Evolutionary conservation across 257 asterid genomes (phyloP).

Genomic region (Misopates orontium): DNA sequence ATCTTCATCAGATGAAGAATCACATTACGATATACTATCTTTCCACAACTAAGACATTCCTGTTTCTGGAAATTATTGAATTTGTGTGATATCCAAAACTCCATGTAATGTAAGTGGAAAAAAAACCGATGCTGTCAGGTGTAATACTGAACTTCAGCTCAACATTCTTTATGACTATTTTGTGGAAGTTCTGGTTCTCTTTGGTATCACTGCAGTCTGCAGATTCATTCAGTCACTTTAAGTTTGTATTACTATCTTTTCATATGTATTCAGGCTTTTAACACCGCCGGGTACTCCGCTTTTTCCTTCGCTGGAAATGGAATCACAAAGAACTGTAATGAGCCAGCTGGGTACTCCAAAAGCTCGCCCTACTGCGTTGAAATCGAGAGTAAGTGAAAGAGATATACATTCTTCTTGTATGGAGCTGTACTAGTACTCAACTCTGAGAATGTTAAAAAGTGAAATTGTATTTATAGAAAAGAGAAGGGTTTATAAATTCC

Average conservation of each 20-base stretch:
- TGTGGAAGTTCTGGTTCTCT: conserved; percentile 13
- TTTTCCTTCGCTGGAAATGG: conserved; percentile 94
- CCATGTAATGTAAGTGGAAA: background rate
- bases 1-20: background rate
- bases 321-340: conserved; percentile 79
- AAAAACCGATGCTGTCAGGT: background rate
- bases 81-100: background rate
- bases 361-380: conserved; percentile 78
- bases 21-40: conserved; percentile 11
- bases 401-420: conserved; percentile 13
- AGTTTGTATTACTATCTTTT: background rate
- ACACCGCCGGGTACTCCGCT: conserved; percentile 99
- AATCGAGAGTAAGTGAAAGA: conserved; percentile 77
- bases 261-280: conserved; percentile 70
- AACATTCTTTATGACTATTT: conserved; percentile 12
- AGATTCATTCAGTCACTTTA: conserved; percentile 14
- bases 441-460: background rate
- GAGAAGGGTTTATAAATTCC: background rate
- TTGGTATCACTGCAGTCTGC: conserved; percentile 10
- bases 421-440: conserved; percentile 9
- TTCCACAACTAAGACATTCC: too few relatives aligned
- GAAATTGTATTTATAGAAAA: background rate
- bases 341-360: conserved; percentile 76
- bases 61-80: background rate
- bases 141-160: conserved; percentile 4